Evolutionary conservation across 2,329 filamentous ascomycete species (phyloP).

Genomic region (Karstenula rhodostoma): DNA sequence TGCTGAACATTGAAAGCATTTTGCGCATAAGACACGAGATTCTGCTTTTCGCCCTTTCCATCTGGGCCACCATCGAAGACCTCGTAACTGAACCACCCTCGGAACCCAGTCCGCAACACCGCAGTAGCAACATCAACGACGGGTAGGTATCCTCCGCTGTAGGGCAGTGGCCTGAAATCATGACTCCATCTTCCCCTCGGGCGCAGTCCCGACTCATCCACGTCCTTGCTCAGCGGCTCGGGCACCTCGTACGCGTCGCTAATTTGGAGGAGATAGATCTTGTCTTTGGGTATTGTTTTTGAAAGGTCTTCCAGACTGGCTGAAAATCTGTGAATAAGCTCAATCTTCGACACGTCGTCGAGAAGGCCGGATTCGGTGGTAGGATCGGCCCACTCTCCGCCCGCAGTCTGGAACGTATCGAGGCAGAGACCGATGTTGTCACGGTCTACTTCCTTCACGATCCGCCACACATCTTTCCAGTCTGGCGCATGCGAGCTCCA

Average conservation of each 20-base stretch:
- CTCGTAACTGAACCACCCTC: constrained; percentile 73
- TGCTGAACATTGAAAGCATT: constrained; percentile 61
- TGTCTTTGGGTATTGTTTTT: constrained; percentile 67
- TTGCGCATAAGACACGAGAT: constrained; percentile 59
- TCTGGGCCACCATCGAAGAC: constrained; percentile 70
- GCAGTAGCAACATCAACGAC: constrained; percentile 70
- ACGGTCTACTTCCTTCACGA: constrained; percentile 69
- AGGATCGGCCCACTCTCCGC: constrained; percentile 77
- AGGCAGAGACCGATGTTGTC: constrained; percentile 77
- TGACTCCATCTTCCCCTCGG: constrained; percentile 75
- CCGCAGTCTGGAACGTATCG: constrained; percentile 79
- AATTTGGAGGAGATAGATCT: constrained; percentile 78
- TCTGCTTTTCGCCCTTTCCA: constrained; percentile 62
- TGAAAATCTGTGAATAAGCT: constrained; percentile 61
- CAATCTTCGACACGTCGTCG: constrained; percentile 56
- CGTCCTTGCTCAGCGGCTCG: constrained; percentile 61
- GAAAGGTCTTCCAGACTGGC: constrained; percentile 65
- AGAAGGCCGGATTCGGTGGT: constrained; percentile 68
- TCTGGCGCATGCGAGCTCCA: constrained; percentile 75
- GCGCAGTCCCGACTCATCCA: constrained; percentile 62
- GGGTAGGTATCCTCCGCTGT: constrained; percentile 74
- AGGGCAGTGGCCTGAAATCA: constrained; percentile 73
- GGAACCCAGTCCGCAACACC: constrained; percentile 72
- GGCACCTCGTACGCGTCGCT: constrained; percentile 74
- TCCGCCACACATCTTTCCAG: constrained; percentile 75